Evolutionary conservation across 345 rosid species (phyloP), one percentile per base, ranked within the genome.

Genomic region (Balakata baccata): DNA sequence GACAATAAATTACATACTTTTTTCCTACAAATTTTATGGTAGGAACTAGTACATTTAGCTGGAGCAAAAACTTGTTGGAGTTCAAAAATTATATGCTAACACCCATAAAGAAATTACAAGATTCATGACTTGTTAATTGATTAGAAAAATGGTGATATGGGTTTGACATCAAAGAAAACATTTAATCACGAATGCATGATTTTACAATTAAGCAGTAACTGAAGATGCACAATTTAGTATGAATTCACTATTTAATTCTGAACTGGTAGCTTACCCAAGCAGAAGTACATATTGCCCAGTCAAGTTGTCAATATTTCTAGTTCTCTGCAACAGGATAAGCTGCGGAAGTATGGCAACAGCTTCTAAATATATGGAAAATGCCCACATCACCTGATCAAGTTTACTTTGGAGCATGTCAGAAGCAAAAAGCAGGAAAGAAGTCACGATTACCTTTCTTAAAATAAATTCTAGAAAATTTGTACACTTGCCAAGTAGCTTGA

Each of bases 261-360:
- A 38, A 69, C 64, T 46, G 20, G 23, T 9, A 61, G 74, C 71
- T 60, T 84, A 87, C 89, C 91, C 87, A 0, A 87, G 91, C 72
- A 87, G 83, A 56, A 87, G 81, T 18, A 86, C 78, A 23, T 87
- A 86, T 64, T 73, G 75, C 49, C 84, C 87, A 1, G 85, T 84
- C 63, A 85, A 80, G 75, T 84, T 87, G 80, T 87, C 91, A 20
- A 85, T 75, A 65, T 87, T 87, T 39, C 85, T 80, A 12, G 86
- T 77, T 73, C 82, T 80, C 65, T 87, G 89, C 57, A 87, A 69
- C 68, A 87, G 57, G 13, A 87, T 79, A 62, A 87, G 78, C 60
- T 87, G 87, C 0, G 89, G 89, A 66, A 87, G 61, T 59, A 87
- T 86, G 29, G 89, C 88, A 53, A 87, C 83, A 17, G 89, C 91